phyloP scores from a whole-genome alignment of 2,329 filamentous ascomycete species.

The Xylariaceae sp. region DNA sequence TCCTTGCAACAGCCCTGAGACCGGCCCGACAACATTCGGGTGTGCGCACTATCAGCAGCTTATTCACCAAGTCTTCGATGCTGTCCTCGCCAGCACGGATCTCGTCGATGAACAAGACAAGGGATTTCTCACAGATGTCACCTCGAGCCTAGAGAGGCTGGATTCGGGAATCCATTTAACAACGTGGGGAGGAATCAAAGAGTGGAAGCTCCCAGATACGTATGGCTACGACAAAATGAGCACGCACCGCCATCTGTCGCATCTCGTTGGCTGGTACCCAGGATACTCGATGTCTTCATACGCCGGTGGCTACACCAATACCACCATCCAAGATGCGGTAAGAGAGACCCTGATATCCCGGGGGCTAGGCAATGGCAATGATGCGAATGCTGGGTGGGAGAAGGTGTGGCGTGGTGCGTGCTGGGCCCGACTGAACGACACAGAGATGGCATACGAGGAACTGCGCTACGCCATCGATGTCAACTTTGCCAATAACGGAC shows the following conservation, averaged over 20 bases:
- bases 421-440: conserved; percentile 61
- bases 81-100: conserved; percentile 40
- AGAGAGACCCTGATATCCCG: conserved; percentile 52
- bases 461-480: conserved; percentile 53
- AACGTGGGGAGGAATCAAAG: conserved; percentile 42
- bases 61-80: conserved; percentile 51
- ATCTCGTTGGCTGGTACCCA: conserved; percentile 62
- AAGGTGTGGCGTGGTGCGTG: conserved; percentile 64
- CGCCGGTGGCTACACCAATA: conserved; percentile 49
- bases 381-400: conserved; percentile 62
- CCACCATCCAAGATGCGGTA: conserved; percentile 51
- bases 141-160: conserved; percentile 44
- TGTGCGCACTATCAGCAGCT: conserved; percentile 61
- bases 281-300: conserved; percentile 56
- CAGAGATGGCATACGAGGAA: conserved; percentile 53
- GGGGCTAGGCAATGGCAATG: conserved; percentile 47
- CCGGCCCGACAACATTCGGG: conserved; percentile 59
- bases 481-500: conserved; percentile 57
- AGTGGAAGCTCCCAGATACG: conserved; percentile 45
- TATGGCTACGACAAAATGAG: conserved; percentile 36
- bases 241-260: conserved; percentile 56
- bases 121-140: conserved; percentile 44
- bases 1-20: conserved; percentile 65
- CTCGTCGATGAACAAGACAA: conserved; percentile 35
- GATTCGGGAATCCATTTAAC: conserved; percentile 42